Base-by-base conservation (phyloP, 2,329 filamentous ascomycete genomes). In the Fusarium nematophilum region DNA sequence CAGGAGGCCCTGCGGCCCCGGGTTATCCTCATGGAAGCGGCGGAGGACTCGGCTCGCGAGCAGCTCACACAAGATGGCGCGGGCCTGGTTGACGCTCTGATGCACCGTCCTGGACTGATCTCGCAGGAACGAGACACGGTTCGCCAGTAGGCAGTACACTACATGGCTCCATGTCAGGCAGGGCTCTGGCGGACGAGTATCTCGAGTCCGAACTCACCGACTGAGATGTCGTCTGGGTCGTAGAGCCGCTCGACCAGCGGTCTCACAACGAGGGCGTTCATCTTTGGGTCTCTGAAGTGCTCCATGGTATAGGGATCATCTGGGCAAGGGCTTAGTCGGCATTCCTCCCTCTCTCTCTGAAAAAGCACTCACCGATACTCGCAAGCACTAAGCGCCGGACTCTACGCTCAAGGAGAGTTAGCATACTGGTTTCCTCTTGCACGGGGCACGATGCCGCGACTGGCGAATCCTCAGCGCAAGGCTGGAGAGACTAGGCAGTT, bases 111-210 rank as follows among this genome's bases (percentile, higher is more conserved):
- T 84, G 50, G 83, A 79, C 66, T 90, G 87, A 65, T 90, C 86
- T 36, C 86, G 83, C 26, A 90, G 78, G 68, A 91, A 91, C 58
- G 90, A 86, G 49, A 87, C 83, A 11, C 87, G 81, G 65, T 92
- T 91, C 53, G 90, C 88, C 21, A 92, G 79, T 17, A 92, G 77
- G 70, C 88, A 91, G 70, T 90, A 91, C 1, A 91, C 87, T 86
- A 60, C 14, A 25, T 9, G 17, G 25, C 15, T n/a, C 11, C 14
- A 18, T 26, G 40, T 61, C 15, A 61, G 48, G 21, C 9, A 39
- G 46, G 15, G 15, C 15, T 26, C 29, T 42, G 10, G 2, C 14
- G 23, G n/a, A 37, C 8, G 23, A 47, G 23, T 13, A 37, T 45
- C 14, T 31, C 23, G 7, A 13, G 14, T 13, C 27, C 27, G n/a